phyloP scores from a whole-genome alignment of 164 flowering plant genomes.

The Akebia trifoliata region DNA sequence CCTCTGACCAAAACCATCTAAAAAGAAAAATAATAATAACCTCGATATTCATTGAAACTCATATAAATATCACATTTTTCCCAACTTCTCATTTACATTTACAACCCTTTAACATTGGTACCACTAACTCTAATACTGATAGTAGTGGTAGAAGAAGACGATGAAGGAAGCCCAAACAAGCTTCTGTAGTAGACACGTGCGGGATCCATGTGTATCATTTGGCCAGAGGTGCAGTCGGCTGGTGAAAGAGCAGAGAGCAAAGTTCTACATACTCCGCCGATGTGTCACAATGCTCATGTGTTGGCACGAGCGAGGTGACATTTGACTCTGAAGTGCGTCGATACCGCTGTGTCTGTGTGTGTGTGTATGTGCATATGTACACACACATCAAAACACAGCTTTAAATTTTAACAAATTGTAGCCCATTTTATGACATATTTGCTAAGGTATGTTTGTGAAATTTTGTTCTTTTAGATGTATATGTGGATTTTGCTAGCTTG shows the following conservation, averaged over 20 bases:
- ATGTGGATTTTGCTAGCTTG: not conserved
- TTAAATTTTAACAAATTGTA: too few relatives aligned
- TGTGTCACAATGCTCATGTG: slow-evolving; percentile 72
- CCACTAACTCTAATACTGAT: not conserved
- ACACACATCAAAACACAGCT: not conserved
- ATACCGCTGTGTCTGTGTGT: too few relatives aligned
- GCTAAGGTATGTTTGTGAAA: not conserved
- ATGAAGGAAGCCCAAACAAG: slow-evolving; percentile 2
- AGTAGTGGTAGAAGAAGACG: not conserved
- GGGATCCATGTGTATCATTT: slow-evolving; percentile 42
- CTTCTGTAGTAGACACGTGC: slow-evolving; percentile 8
- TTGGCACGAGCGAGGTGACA: slow-evolving; percentile 48
- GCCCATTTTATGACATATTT: not conserved
- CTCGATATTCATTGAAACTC: too few relatives aligned
- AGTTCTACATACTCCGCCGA: slow-evolving; percentile 68
- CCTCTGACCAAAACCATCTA: slow-evolving; percentile 11
- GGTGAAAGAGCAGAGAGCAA: slow-evolving; percentile 64
- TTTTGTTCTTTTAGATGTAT: not conserved
- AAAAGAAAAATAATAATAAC: too few relatives aligned
- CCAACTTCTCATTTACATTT: too few relatives aligned
- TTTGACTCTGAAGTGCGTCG: slow-evolving; percentile 13
- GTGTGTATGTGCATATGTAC: slow-evolving; percentile 2
- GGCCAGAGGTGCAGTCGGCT: slow-evolving; percentile 49
- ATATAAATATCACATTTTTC: too few relatives aligned
- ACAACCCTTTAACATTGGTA: not conserved